A percentile compares a stretch with the other conserved stretches of the same genome.
Conservation (phyloP, 352 stramenopile species). For the Lagenidium giganteum region DNA sequence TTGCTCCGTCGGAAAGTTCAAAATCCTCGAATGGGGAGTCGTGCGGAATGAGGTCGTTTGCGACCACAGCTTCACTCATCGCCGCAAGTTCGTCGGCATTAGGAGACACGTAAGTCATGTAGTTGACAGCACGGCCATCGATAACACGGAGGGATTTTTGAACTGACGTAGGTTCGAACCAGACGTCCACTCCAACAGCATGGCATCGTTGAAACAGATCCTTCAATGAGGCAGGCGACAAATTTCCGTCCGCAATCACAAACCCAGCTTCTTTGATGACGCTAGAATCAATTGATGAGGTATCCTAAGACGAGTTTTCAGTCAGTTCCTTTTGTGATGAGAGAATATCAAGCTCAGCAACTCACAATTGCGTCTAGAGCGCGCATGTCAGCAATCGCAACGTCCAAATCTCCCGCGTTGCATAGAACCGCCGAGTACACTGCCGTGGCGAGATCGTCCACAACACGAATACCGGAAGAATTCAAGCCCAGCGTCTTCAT, state of each 20-base stretch:
- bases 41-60: too few relatives aligned
- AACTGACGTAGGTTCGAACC: slow-evolving; percentile 85
- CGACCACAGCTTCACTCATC: slow-evolving; percentile 69
- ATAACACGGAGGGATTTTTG: slow-evolving; percentile 72
- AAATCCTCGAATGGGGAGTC: too few relatives aligned
- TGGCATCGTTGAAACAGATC: slow-evolving; percentile 44
- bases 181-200: slow-evolving; percentile 36
- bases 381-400: slow-evolving; percentile 85
- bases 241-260: slow-evolving; percentile 76
- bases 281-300: slow-evolving; percentile 28
- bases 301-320: slow-evolving; percentile 28
- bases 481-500: slow-evolving; percentile 54
- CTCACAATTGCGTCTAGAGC: slow-evolving; percentile 73
- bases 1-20: slow-evolving; percentile 36
- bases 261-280: slow-evolving; percentile 43
- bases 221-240: slow-evolving; percentile 36
- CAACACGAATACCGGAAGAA: slow-evolving; percentile 47
- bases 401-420: slow-evolving; percentile 71
- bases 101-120: slow-evolving; percentile 68
- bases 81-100: slow-evolving; percentile 72
- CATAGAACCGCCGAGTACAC: slow-evolving; percentile 84
- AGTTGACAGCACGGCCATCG: slow-evolving; percentile 33
- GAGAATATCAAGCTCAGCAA: too few relatives aligned
- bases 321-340: too few relatives aligned
- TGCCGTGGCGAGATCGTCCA: slow-evolving; percentile 53